Base-by-base conservation (phyloP, 139 green algal species). In the Chlamydomonas sp. region DNA sequence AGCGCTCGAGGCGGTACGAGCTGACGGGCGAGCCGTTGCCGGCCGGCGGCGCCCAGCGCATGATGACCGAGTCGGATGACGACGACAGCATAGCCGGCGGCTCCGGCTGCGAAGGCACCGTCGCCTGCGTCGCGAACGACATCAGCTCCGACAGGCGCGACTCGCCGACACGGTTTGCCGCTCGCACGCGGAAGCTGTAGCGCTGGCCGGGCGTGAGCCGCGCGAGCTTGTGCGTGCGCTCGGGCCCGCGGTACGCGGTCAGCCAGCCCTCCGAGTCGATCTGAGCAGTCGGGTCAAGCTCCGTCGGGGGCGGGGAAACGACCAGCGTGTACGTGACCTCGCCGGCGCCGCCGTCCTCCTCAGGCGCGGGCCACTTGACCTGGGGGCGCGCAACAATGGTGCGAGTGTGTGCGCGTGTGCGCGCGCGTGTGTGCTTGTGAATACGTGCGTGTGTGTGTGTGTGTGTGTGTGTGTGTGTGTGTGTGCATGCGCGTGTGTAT, bases 1-100 rank as follows among this genome's bases (percentile, higher is more conserved):
- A 81, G 50, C 85, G 73, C 65, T 91, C 79, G 58, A 94, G 49
- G n/a, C 70, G 47, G 48, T 91, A 92, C n/a, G 50, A 31, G 10
- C 50, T 79, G 43, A 92, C 71, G 20, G 70, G 58, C 16, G 76
- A 68, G 48, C 85, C 87, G 36, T 88, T 87, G 66, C 83, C 79
- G 1, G 43, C 2, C 1, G 82, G 77, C 1, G 75, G n/a, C 22
- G 2, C 28, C 84, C 80, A 90, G 28, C 66, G 29, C 48, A 87
- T n/a, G n/a, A n/a, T 65, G 20, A 65, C 20, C 20, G 57, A 22
- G 57, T 36, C 10, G 26, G 26, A 33, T 10, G 26, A 22, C 26
- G 57, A 65, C n/a, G 16, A 28, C 13, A 65, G 26, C 10, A 65
- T 22, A 34, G 22, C 16, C 57, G 80, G 74, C 0, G 79, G 37